phyloP scores from a whole-genome alignment of 208 protist species.

The Trypanosoma conorhini region DNA sequence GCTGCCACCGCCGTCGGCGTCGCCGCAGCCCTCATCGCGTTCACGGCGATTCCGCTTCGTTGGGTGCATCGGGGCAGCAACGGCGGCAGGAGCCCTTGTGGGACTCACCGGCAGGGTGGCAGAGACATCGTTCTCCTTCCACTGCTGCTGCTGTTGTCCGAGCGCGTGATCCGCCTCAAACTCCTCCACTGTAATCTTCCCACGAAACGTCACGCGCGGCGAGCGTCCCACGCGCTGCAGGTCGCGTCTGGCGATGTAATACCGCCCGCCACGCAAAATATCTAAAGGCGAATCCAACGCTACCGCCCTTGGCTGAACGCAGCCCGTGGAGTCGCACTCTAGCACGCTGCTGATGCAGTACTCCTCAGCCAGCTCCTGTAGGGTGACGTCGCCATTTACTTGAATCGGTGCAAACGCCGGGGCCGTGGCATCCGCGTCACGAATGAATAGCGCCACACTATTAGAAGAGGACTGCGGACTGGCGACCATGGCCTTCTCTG shows the following conservation, averaged over 20 bases:
- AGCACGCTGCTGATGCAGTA: constrained; percentile 84
- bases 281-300: constrained; percentile 84
- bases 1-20: neutral
- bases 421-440: constrained; percentile 31
- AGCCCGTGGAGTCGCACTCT: constrained; percentile 72
- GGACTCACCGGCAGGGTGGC: neutral
- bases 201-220: constrained; percentile 73
- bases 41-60: constrained; percentile 3
- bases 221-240: constrained; percentile 27
- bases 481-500: neutral
- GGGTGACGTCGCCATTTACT: constrained; percentile 52
- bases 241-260: constrained; percentile 83
- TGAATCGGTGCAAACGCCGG: constrained; percentile 48
- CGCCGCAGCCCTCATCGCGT: neutral
- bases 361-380: constrained; percentile 74
- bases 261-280: constrained; percentile 64
- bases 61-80: neutral
- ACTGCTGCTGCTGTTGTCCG: constrained; percentile 6
- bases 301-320: constrained; percentile 67
- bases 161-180: constrained; percentile 57
- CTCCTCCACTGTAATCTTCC: constrained; percentile 82
- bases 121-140: neutral
- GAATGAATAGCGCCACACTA: constrained; percentile 45
- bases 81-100: neutral
- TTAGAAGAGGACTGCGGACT: neutral